Percentiles rank a stretch among this genome's conserved stretches.
Conservation (phyloP, 768 basidiomycete species). For the Suillus paluster region DNA sequence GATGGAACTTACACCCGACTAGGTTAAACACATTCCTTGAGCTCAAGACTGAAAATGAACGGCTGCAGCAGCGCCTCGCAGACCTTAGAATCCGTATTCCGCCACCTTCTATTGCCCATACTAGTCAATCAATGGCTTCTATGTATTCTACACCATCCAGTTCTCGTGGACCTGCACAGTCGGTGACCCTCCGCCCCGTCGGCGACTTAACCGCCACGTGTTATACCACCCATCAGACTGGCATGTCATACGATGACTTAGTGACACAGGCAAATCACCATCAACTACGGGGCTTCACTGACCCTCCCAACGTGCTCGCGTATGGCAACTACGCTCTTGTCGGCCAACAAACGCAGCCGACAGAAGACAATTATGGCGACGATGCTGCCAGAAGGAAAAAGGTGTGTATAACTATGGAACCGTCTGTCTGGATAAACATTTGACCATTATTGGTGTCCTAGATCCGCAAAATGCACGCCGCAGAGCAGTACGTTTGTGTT, state of each 20-base stretch:
- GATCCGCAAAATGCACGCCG: constrained; percentile 45
- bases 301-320: constrained; percentile 21
- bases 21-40: constrained; percentile 80
- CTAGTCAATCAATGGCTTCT: constrained; percentile 26
- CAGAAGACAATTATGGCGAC: constrained; percentile 50
- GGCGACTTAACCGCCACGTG: constrained; percentile 17
- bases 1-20: background rate
- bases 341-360: constrained; percentile 11
- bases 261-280: constrained; percentile 14
- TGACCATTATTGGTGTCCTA: constrained; percentile 13
- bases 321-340: constrained; percentile 19
- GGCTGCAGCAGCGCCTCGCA: constrained; percentile 63
- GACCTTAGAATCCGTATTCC: constrained; percentile 41
- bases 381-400: constrained; percentile 67
- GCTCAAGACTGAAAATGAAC: constrained; percentile 87
- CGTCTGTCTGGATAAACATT: background rate
- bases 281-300: constrained; percentile 19
- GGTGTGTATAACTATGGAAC: constrained; percentile 39
- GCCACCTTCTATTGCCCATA: constrained; percentile 19
- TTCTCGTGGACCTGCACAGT: constrained; percentile 25
- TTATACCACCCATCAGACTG: constrained; percentile 21
- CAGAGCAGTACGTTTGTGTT: constrained; percentile 84
- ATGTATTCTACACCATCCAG: constrained; percentile 30
- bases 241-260: constrained; percentile 21
- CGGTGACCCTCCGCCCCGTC: constrained; percentile 14